Evolutionary conservation across 768 basidiomycete species (phyloP), one percentile per base, ranked within the genome.

Genomic region (Leccinellum luteum): DNA sequence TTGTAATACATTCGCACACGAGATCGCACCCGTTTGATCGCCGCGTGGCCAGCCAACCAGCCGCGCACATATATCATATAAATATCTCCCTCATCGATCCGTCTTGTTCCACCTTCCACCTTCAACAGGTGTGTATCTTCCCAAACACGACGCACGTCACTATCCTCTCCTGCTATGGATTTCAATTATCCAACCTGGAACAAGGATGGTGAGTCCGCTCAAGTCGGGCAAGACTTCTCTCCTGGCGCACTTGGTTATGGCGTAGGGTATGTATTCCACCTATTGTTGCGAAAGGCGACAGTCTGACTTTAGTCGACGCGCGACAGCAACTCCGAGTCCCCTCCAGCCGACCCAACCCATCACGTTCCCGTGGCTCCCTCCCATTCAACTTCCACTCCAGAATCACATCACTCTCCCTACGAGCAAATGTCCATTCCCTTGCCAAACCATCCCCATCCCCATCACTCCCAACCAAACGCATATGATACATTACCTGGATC

Each of bases 261-360:
- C 49, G 3, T 4, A 3, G 9, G 13, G 64, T 66, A 59, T 15
- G 64, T 48, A 31, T 34, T 9, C 8, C 6, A 4, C 48, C 44
- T 54, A 3, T 12, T 6, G 9, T 6, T n/a, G 14, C 17, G 21
- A 38, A 21, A 43, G 7, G 6, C 0, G n/a, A 43, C 17, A 12
- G n/a, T 38, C 35, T 38, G 17, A 51, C 45, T 9, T 14, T 45
- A 19, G 41, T 30, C 27, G 1, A 23, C 12, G 44, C 19, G 5
- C 17, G 1, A 45, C 32, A 56, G 44, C 21, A 34, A 21, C 27
- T 23, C 32, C 17, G 28, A 28, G 28, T 28, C 6, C 6, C 17
- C 34, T 14, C 31, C 30, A 23, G 2, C 10, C 9, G 27, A 38
- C 30, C 5, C 25, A 1, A 13, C 27, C 13, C 10, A 14, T n/a